phyloP scores from a whole-genome alignment of 208 protist genomes.

The Acanthamoeba castellanii region DNA sequence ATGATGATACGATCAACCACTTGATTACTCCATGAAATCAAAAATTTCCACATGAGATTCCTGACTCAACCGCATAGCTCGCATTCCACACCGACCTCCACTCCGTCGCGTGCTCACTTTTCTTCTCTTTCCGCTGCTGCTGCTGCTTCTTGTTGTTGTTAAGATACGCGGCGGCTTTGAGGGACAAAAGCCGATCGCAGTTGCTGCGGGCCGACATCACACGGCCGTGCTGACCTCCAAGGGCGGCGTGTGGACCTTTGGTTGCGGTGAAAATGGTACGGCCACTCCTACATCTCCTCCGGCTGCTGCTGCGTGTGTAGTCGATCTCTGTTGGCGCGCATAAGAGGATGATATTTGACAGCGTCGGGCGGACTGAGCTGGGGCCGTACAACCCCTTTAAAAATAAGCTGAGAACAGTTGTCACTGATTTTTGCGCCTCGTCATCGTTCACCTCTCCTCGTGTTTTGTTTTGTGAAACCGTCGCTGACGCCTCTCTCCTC shows the following conservation, averaged over 20 bases:
- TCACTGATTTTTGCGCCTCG: not conserved
- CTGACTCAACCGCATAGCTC: too few species aligned
- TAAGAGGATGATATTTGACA: constrained; percentile 14
- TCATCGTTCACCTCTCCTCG: not conserved
- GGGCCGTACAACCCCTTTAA: not conserved
- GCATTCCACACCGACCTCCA: too few species aligned
- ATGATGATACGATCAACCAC: constrained; percentile 47
- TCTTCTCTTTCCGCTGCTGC: not conserved
- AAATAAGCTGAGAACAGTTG: constrained; percentile 5
- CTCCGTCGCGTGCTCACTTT: not conserved
- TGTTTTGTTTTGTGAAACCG: not conserved
- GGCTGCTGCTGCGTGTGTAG: too few species aligned
- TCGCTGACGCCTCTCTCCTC: not conserved
- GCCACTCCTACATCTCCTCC: not conserved
- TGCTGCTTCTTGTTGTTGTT: not conserved
- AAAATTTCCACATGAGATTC: constrained; percentile 35
- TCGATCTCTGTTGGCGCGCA: too few species aligned
- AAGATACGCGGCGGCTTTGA: not conserved
- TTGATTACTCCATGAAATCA: constrained; percentile 31
- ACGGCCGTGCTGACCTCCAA: constrained; percentile 21
- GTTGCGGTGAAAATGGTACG: not conserved
- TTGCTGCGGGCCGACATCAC: not conserved
- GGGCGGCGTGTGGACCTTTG: constrained; percentile 17
- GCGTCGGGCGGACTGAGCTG: constrained; percentile 42
- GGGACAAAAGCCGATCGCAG: constrained; percentile 6